phyloP scores from a whole-genome alignment of 2,329 filamentous ascomycete species.

The Arthrinium puccinioides region DNA sequence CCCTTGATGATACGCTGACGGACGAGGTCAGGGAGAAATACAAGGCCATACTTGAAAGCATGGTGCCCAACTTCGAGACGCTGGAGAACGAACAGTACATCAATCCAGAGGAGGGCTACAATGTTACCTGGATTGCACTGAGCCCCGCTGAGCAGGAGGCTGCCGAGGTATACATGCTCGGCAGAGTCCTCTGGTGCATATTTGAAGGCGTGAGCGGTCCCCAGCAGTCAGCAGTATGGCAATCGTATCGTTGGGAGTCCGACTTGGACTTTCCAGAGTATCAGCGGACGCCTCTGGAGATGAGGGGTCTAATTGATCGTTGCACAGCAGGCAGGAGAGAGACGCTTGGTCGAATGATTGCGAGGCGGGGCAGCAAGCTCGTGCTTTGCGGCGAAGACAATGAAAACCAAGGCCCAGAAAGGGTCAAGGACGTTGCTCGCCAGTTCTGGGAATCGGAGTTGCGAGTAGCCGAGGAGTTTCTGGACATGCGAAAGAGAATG shows the following conservation, averaged over 20 bases:
- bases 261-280: conserved; percentile 49
- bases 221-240: conserved; percentile 49
- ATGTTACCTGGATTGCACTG: conserved; percentile 49
- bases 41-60: conserved; percentile 27
- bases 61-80: conserved; percentile 40
- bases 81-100: conserved; percentile 35
- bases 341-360: conserved; percentile 36
- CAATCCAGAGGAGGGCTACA: conserved; percentile 44
- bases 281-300: conserved; percentile 33
- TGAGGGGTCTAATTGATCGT: conserved; percentile 40
- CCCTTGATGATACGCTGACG: conserved; percentile 39
- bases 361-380: conserved; percentile 37
- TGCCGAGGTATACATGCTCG: conserved; percentile 57
- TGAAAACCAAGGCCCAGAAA: conserved; percentile 24
- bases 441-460: conserved; percentile 44
- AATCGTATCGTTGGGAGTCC: conserved; percentile 51
- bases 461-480: conserved; percentile 37
- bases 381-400: conserved; percentile 30
- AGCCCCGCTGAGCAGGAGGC: conserved; percentile 43
- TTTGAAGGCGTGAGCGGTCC: conserved; percentile 54
- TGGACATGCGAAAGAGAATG: conserved; percentile 31
- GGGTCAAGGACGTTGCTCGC: conserved; percentile 25
- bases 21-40: conserved; percentile 32
- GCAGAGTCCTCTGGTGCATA: conserved; percentile 53
- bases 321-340: conserved; percentile 43